Evolutionary conservation across 306 rosid species (phyloP).

Genomic region (Quercus rubra): DNA sequence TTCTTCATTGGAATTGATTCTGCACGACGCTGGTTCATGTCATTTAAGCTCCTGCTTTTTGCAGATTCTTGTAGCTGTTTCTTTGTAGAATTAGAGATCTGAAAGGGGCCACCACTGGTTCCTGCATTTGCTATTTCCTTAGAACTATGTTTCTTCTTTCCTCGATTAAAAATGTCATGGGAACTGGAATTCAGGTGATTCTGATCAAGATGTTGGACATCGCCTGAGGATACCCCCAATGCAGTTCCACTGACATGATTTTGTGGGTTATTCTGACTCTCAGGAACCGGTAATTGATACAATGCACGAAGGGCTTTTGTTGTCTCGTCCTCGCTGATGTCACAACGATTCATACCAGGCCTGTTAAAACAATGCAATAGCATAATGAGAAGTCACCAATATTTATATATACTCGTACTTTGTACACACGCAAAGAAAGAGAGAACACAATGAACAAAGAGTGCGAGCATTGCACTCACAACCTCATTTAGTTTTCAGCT

Average conservation of each 20-base stretch:
- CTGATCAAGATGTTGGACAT: slow-evolving; percentile 34
- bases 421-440: neutral
- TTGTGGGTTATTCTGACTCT: slow-evolving; percentile 37
- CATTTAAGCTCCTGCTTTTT: slow-evolving; percentile 41
- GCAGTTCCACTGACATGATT: slow-evolving; percentile 36
- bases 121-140: slow-evolving; percentile 41
- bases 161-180: slow-evolving; percentile 30
- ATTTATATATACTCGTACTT: neutral
- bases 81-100: slow-evolving; percentile 30
- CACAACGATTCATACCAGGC: slow-evolving; percentile 77
- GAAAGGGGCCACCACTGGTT: slow-evolving; percentile 22
- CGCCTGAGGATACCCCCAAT: slow-evolving; percentile 25
- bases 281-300: slow-evolving; percentile 52
- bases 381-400: slow-evolving; percentile 23
- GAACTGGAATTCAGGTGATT: slow-evolving; percentile 29
- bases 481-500: slow-evolving; percentile 15
- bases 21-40: slow-evolving; percentile 36
- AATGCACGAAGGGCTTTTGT: slow-evolving; percentile 47
- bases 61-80: slow-evolving; percentile 34
- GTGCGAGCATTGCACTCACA: neutral
- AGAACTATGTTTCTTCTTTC: slow-evolving; percentile 42
- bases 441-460: neutral
- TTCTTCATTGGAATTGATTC: slow-evolving; percentile 41
- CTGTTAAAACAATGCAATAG: slow-evolving; percentile 40
- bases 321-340: slow-evolving; percentile 71